These are phyloP conservation scores for Colletotrichum endophyticum DNA, from an alignment of 2,329 filamentous ascomycete species.

Conservation along the genomic window DNA sequence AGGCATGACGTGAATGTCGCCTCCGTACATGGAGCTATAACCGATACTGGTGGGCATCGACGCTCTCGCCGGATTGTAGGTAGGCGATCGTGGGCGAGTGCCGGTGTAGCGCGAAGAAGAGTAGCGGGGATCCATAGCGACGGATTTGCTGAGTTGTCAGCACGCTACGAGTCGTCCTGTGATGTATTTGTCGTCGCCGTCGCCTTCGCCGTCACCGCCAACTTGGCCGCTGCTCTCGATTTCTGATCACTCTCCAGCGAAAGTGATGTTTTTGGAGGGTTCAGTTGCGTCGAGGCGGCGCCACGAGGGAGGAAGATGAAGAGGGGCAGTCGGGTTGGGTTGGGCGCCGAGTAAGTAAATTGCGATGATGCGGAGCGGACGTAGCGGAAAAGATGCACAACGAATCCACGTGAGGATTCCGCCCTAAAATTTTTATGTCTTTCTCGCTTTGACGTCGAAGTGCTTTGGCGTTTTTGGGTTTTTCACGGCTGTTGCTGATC, in stretches of 20 bases:
- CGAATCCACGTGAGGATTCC: constrained; percentile 18
- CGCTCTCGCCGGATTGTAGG: constrained; percentile 55
- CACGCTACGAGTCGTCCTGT: not conserved
- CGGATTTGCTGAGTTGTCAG: not conserved
- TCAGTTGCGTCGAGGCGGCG: not conserved
- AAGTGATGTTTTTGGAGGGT: not conserved
- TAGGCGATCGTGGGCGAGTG: constrained; percentile 40
- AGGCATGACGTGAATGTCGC: constrained; percentile 61
- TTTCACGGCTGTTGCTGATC: not conserved
- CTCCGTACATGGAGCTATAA: constrained; percentile 54
- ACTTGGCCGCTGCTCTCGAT: not conserved
- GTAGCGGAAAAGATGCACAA: constrained; percentile 11
- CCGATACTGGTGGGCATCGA: constrained; percentile 58
- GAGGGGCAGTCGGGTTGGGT: not conserved
- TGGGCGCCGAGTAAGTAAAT: not conserved
- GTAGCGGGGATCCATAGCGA: constrained; percentile 24
- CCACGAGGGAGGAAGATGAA: not conserved
- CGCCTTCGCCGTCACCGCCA: not conserved
- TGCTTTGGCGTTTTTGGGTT: constrained; percentile 11
- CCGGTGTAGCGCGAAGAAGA: constrained; percentile 19
- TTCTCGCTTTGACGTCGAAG: constrained; percentile 5
- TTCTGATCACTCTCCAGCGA: not conserved
- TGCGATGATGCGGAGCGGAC: not conserved
- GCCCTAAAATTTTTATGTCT: not conserved
- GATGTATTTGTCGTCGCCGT: not conserved